Evolutionary conservation across 164 flowering plant genomes (phyloP), one percentile per base, ranked within the genome.

Genomic region (Pachysandra terminalis): DNA sequence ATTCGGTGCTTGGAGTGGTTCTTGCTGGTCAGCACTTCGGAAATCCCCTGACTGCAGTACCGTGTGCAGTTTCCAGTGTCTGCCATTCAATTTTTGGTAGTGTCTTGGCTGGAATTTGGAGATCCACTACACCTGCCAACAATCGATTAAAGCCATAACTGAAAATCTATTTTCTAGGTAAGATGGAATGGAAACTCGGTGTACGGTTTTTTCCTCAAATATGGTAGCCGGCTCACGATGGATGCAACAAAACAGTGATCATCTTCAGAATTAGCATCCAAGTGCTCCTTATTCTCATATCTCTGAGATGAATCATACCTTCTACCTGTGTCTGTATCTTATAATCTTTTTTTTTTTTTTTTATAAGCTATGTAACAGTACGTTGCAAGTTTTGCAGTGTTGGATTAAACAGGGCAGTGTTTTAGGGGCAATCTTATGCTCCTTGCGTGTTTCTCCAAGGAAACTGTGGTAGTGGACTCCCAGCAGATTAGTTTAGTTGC

Each of bases 51-150:
- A 86, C 98, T 28, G 92, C 97, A 56, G 97, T 85, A 61, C 98
- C 97, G 0, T 90, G 96, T 70, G 96, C 97, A 1, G 93, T 90
- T 77, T 88, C 98, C 24, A 90, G 98, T 65, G 94, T 90, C 8
- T 87, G 96, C 68, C 96, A 89, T 72, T 93, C 96, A 0, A 84
- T 90, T n/a, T 76, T 86, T 52, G 96, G 96, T 7, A 90, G 96
- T 68, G 74, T 80, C n/a, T 73, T 93, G 71, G 96, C 96, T 2
- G 95, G 92, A 72, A 73, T 87, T 57, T 87, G 96, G 96, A 83
- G 93, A 78, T 77, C 70, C 56, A 40, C 70, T 35, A 40, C 45
- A 24, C 80, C 83, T 7, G 22, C 56, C 3, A 27, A 66, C 19
- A 67, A 58, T 53, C 69, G 71, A 75, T 8, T 64, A 52, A 68